Evolutionary conservation across 2,329 filamentous ascomycete genomes (phyloP), one percentile per base, ranked within the genome.

Genomic region (Fusarium nelsonii): DNA sequence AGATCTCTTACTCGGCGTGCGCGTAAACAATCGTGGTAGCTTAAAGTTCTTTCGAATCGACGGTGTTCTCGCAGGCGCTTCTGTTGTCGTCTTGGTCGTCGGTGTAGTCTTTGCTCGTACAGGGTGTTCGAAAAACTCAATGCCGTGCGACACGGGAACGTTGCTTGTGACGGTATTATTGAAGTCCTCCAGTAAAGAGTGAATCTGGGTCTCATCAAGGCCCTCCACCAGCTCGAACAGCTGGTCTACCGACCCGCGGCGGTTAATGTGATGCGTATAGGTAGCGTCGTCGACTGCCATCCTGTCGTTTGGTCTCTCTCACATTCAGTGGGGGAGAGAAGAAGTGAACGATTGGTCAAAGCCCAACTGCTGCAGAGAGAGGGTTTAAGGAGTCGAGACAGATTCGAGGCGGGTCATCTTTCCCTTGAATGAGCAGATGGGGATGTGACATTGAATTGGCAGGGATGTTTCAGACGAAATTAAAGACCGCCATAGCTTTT

Each of bases 81-180:
- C 12, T 30, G 34, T 37, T 16, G 48, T 30, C 14, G 48, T 50
- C 9, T 23, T 39, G 14, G 48, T 30, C 23, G 48, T 51, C 2
- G 48, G 48, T 16, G 48, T 46, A 9, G 64, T 36, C 44, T 71
- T 71, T 8, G 63, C 32, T 30, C 59, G 67, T 11, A 33, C 1
- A 2, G 69, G 69, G 14, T 70, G 66, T 16, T 71, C 69, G 23
- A 71, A 71, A 2, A 65, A 44, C 8, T 72, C 62, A 53, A 71
- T 63, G 30, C 62, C 69, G 37, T 72, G 69, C 14, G 69, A 70
- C 20, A 71, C 69, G 3, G 63, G 63, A n/a, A 71, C 50, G 34
- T 71, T 71, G 56, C 69, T 72, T 11, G 69, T 34, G 18, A 71
- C 69, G 15, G 69, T 71, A 18, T 70, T 70, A 54, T 71, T 71